Evolutionary conservation across 2,329 filamentous ascomycete species (phyloP).

Genomic region (Aureobasidium sp.): DNA sequence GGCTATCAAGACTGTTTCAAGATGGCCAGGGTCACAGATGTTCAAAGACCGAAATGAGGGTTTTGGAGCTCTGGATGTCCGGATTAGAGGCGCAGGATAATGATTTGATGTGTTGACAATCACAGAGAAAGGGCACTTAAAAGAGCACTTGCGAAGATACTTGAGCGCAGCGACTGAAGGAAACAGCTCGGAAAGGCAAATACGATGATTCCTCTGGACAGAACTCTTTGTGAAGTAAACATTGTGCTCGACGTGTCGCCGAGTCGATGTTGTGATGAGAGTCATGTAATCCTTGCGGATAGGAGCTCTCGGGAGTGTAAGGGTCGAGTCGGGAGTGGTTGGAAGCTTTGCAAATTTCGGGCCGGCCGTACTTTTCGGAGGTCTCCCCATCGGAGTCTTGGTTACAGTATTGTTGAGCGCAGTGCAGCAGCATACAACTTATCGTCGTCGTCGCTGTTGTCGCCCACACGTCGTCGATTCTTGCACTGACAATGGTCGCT

Average conservation of each 20-base stretch:
- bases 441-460: constrained; percentile 4
- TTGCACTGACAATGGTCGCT: constrained; percentile 1
- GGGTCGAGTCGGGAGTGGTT: background rate
- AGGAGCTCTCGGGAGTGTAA: background rate
- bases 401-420: constrained; percentile 7
- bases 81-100: background rate
- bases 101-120: background rate
- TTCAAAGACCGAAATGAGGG: background rate
- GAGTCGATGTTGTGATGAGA: background rate
- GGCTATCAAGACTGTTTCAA: background rate
- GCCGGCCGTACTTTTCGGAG: background rate
- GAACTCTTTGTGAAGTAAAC: too few relatives aligned
- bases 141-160: background rate
- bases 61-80: background rate
- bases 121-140: background rate
- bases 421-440: background rate
- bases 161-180: background rate
- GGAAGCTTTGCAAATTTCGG: background rate
- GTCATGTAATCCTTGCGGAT: background rate
- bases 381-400: background rate
- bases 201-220: background rate
- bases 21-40: background rate
- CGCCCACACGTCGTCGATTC: background rate
- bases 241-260: too few relatives aligned
- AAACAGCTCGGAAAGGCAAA: background rate